Conservation (phyloP, 2,329 filamentous ascomycete species). For the Ceratocystis albifundus region DNA sequence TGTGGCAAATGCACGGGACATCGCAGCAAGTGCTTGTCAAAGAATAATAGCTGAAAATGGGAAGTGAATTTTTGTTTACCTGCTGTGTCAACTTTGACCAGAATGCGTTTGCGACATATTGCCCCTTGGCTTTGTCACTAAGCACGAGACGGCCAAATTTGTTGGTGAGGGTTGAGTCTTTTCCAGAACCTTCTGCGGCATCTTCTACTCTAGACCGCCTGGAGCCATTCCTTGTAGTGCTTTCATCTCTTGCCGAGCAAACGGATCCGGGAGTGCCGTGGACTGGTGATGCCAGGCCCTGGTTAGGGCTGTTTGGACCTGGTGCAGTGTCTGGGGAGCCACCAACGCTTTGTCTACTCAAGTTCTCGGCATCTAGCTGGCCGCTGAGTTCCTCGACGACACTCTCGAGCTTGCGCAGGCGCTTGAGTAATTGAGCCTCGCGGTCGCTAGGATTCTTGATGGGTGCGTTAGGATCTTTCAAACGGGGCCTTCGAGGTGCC, state of each 20-base stretch:
- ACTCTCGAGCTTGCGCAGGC: constrained; percentile 60
- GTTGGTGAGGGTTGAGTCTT: constrained; percentile 17
- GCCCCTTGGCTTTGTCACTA: constrained; percentile 23
- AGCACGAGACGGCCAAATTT: constrained; percentile 23
- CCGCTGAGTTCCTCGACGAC: constrained; percentile 60
- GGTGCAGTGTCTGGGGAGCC: constrained; percentile 18
- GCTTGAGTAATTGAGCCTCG: constrained; percentile 58
- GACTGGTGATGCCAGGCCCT: constrained; percentile 12
- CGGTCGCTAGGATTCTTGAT: constrained; percentile 48
- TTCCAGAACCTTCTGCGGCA: constrained; percentile 10
- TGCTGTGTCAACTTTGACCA: constrained; percentile 68
- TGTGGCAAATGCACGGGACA: not conserved
- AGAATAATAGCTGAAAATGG: not conserved
- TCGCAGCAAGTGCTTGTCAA: not conserved
- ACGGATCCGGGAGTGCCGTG: constrained; percentile 18
- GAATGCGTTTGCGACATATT: constrained; percentile 64
- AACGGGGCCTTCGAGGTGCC: constrained; percentile 54
- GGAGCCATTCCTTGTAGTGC: not conserved
- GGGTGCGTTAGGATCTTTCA: constrained; percentile 55
- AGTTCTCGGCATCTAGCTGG: constrained; percentile 48
- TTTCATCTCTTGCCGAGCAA: constrained; percentile 6
- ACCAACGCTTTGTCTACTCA: constrained; percentile 13
- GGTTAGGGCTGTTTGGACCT: constrained; percentile 9
- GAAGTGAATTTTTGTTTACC: constrained; percentile 33
- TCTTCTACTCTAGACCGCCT: constrained; percentile 5